Base-by-base conservation (phyloP, 2,329 filamentous ascomycete species). In the Ophiostoma sp. region DNA sequence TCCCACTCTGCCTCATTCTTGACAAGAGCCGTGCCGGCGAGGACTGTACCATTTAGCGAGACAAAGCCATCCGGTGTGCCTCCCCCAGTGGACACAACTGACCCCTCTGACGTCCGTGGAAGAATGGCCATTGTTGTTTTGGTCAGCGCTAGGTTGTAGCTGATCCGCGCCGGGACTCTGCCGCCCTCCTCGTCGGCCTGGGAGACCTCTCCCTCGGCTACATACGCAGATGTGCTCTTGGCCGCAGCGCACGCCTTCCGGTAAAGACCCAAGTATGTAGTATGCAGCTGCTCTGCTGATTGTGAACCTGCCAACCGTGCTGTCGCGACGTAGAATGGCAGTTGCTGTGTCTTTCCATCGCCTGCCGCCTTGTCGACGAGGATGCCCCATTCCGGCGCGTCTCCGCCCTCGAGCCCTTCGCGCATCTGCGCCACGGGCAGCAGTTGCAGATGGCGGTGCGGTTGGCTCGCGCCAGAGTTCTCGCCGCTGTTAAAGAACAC, bases 371-470 rank as follows among this genome's bases (percentile, higher is more conserved):
- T 66, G 45, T 84, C 80, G 0, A 80, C 81, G 16, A 88, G 75
- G 2, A 86, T 77, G 9, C 72, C 71, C 86, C 86, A 89, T n/a
- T 71, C 73, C 2, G 42, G 68, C 2, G 73, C 75, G 2, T 70
- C 70, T 2, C 68, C 72, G 5, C n/a, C 67, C 7, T 73, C 70
- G 5, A 87, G 72, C 0, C 85, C 86, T 12, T 82, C 81, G 47
- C 78, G 81, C 88, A 92, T 91, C 18, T 81, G 78, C 7, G 84
- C 81, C 0, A 91, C 81, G 0, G 88, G 88, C 3, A 92, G 77
- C n/a, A 92, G 82, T 76, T 92, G 89, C 40, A 92, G 76, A 73
- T 92, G 89, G 4, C 89, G 78, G 74, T 92, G 89, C 12, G 89
- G 84, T 75, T 92, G 89, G 72, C 87, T 89, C 1, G 89, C 88